Conservation (phyloP, 805 yeast species). For the Saccharomycopsis schoenii region DNA sequence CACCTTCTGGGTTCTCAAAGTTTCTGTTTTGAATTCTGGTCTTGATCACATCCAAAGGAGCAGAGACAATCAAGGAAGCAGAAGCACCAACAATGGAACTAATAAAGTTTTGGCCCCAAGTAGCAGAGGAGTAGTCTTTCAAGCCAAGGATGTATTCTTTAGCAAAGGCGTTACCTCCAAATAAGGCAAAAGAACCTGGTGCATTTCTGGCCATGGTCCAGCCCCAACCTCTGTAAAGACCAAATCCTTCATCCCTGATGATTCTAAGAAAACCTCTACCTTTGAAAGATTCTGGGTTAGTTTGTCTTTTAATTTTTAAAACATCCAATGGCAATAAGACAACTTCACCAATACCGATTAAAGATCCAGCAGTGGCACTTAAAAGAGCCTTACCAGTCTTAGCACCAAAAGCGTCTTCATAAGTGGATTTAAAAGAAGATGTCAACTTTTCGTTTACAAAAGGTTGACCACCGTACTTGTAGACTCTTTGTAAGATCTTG, state of each 20-base stretch:
- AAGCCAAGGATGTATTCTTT: conserved; percentile 89
- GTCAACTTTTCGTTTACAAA: conserved; percentile 90
- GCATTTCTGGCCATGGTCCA: conserved; percentile 99
- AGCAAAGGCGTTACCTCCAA: conserved; percentile 98
- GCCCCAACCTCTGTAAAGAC: conserved; percentile 96
- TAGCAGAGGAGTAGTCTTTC: conserved; percentile 78
- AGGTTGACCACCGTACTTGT: conserved; percentile 99
- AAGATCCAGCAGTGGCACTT: conserved; percentile 95
- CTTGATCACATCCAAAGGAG: conserved; percentile 96
- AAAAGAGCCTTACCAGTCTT: conserved; percentile 96
- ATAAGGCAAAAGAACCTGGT: conserved; percentile 95
- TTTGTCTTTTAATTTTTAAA: conserved; percentile 95
- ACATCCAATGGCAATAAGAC: conserved; percentile 93
- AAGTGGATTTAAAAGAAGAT: conserved; percentile 57
- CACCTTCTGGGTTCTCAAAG: conserved; percentile 92
- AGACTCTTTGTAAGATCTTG: conserved; percentile 92
- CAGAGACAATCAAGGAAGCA: conserved; percentile 91
- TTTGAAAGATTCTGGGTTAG: conserved; percentile 98
- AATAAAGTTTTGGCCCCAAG: conserved; percentile 91
- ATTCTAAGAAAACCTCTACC: conserved; percentile 94
- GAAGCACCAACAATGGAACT: conserved; percentile 96
- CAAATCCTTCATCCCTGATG: conserved; percentile 82
- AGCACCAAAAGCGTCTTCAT: conserved; percentile 73
- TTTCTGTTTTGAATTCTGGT: conserved; percentile 96
- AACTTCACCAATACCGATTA: conserved; percentile 97